A percentile compares a stretch with the other conserved stretches of the same genome.
Conservation (phyloP, 2,329 filamentous ascomycete genomes). For the Diplodia seriata region DNA sequence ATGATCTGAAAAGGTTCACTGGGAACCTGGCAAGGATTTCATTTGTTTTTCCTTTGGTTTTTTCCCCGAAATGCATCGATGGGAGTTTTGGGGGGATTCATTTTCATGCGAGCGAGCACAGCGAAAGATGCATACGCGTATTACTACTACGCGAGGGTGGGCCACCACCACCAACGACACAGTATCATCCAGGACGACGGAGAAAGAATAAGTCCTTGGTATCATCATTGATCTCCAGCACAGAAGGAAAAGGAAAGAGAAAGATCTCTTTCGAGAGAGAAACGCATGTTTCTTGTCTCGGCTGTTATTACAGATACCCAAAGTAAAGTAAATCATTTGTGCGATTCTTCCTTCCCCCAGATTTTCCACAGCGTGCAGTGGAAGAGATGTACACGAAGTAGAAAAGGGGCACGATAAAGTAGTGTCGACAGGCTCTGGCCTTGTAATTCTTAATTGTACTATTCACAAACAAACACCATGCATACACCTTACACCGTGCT, state of each 20-base stretch:
- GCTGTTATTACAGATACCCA: conserved; percentile 13
- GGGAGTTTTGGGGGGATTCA: background rate
- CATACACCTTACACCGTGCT: background rate
- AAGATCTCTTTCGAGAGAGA: background rate
- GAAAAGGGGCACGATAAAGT: background rate
- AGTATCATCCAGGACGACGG: background rate
- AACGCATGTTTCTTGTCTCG: background rate
- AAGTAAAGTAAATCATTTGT: conserved; percentile 6
- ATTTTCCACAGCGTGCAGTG: background rate
- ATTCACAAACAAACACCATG: background rate
- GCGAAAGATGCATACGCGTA: background rate
- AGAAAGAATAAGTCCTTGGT: background rate
- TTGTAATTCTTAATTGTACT: background rate
- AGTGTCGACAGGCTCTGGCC: background rate
- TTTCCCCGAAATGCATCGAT: background rate
- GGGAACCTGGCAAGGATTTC: background rate
- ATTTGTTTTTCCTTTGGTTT: background rate
- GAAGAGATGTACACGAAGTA: background rate
- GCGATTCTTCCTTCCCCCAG: background rate
- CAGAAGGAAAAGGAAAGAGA: background rate
- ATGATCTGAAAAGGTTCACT: background rate
- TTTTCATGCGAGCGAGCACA: conserved; percentile 5
- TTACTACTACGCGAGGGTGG: background rate
- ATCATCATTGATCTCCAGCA: background rate
- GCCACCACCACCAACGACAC: background rate